Base-by-base conservation (phyloP, 257 asterid genomes). In the Solanum pennellii region DNA sequence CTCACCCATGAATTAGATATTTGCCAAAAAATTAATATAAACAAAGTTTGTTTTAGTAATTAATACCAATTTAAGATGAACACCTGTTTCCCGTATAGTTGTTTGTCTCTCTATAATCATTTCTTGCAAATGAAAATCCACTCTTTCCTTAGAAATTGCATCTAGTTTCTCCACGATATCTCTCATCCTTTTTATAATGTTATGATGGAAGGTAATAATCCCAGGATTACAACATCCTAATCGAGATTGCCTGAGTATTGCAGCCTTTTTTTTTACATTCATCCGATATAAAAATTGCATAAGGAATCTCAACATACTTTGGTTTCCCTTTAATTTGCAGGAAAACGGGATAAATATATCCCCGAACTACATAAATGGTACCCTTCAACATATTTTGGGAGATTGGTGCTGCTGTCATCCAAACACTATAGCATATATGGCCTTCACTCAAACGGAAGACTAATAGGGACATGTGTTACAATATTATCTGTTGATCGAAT, bases 101-200 rank as follows among this genome's bases (percentile, higher is more conserved):
- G 7, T 3, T 33, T 35, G 27, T 72, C 4, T 18, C 47, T 16
- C 27, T 29, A 31, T 31, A 35, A 72, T 18, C 8, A 1, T 42
- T 47, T 87, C 90, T 1, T 42, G 79, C 66, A 89, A 66, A 73
- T 73, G 90, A 71, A 90, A 82, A 47, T 86, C 86, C 12, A 6
- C 18, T 9, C 85, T 75, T 35, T 88, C 92, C 5, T 41, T 87
- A 49, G 88, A 86, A 47, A 90, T 49, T 3, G 7, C 56, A 37
- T 89, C 86, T 86, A 91, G 9, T 39, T 88, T 89, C 10, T 23
- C 29, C 3, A 45, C 31, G 33, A 76, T 52, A 37, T 74, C 15
- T 62, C 80, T 87, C 25, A 88, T 74, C 83, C 87, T 86, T 13
- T 56, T 66, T 6, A 83, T 91, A 29, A 91, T 59, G 31, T 79